A percentile compares a stretch with the other conserved stretches of the same genome.
These are phyloP conservation scores for Laburnicola sp. DNA, from an alignment of 2,329 filamentous ascomycete species.

Conservation along the genomic window DNA sequence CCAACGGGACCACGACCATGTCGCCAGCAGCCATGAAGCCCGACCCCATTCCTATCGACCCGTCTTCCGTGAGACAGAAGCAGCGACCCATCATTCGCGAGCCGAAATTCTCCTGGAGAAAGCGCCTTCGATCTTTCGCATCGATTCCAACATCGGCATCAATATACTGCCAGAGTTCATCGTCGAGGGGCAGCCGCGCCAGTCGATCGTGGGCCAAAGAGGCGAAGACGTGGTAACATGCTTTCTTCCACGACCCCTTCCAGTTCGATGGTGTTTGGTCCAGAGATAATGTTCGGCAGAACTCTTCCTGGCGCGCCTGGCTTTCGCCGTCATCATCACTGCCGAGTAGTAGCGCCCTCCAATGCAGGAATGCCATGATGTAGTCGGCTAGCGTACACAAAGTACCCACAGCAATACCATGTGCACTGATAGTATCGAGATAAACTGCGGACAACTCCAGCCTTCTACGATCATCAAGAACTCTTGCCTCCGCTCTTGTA, in stretches of 20 bases:
- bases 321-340: constrained; percentile 7
- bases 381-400: constrained; percentile 33
- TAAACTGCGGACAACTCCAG: constrained; percentile 38
- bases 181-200: constrained; percentile 18
- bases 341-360: constrained; percentile 34
- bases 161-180: constrained; percentile 13
- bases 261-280: constrained; percentile 23
- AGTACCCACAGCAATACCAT: constrained; percentile 36
- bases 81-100: constrained; percentile 27
- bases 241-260: constrained; percentile 7
- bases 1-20: constrained; percentile 41
- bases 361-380: constrained; percentile 46
- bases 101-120: constrained; percentile 21
- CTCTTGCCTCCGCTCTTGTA: constrained; percentile 20
- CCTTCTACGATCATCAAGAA: constrained; percentile 28
- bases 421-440: constrained; percentile 29
- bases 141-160: constrained; percentile 1
- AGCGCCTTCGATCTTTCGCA: constrained; percentile 12
- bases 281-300: constrained; percentile 38
- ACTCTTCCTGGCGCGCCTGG: constrained; percentile 24
- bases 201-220: constrained; percentile 17
- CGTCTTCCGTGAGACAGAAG: constrained; percentile 22
- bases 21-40: constrained; percentile 37
- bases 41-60: constrained; percentile 39
- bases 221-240: constrained; percentile 24